phyloP scores from a whole-genome alignment of 2,329 filamentous ascomycete genomes.

The Fusarium sp. region DNA sequence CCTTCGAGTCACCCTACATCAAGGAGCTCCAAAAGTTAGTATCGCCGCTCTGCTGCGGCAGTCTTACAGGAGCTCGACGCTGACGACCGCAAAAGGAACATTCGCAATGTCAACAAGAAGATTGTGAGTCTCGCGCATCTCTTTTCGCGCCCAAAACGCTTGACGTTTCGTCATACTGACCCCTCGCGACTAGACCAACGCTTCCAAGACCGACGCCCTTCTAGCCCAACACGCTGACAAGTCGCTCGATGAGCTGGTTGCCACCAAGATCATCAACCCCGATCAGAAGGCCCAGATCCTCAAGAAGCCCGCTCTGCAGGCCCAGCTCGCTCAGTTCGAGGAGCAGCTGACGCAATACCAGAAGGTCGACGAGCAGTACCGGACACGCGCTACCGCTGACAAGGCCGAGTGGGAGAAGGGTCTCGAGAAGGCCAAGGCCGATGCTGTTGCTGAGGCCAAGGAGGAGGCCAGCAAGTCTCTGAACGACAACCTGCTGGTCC shows the following conservation, averaged over 20 bases:
- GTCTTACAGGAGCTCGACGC: constrained; percentile 2
- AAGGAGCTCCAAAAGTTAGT: constrained; percentile 91
- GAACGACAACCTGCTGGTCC: constrained; percentile 73
- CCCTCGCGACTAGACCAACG: constrained; percentile 65
- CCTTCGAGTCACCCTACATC: constrained; percentile 80
- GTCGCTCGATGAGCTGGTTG: constrained; percentile 78
- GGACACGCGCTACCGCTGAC: constrained; percentile 67
- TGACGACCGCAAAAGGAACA: constrained; percentile 69
- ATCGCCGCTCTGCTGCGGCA: background rate
- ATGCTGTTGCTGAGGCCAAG: constrained; percentile 63
- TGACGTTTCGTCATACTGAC: constrained; percentile 32
- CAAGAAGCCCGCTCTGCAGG: constrained; percentile 80
- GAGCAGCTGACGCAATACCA: constrained; percentile 80
- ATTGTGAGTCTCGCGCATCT: constrained; percentile 70
- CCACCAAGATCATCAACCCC: constrained; percentile 78
- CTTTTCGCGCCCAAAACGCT: constrained; percentile 21
- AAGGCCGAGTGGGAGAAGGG: constrained; percentile 71
- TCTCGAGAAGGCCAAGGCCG: constrained; percentile 66
- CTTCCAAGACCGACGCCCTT: constrained; percentile 77
- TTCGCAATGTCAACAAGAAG: constrained; percentile 95
- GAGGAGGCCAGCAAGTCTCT: constrained; percentile 65
- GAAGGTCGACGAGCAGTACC: constrained; percentile 80
- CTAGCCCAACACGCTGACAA: constrained; percentile 77
- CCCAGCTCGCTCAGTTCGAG: constrained; percentile 76
- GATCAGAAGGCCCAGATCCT: constrained; percentile 82